These are phyloP conservation scores for Xylariales sp. DNA, from an alignment of 2,329 filamentous ascomycete genomes.

Conservation along the genomic window DNA sequence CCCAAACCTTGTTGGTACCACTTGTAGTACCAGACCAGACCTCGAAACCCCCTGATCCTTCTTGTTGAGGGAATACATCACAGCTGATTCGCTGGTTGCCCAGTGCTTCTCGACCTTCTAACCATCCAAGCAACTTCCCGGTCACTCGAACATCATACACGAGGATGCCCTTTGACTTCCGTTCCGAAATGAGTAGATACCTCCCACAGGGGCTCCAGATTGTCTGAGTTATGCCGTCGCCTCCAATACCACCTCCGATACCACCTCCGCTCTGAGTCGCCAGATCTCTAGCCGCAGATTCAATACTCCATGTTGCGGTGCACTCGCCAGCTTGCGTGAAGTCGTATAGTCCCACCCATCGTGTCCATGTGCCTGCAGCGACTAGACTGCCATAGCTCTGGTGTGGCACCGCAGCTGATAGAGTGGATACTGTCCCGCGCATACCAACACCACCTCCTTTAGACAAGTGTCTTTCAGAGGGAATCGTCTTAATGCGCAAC, in stretches of 20 bases:
- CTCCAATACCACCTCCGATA: constrained; percentile 52
- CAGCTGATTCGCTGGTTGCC: constrained; percentile 54
- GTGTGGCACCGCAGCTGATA: constrained; percentile 41
- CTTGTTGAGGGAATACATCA: constrained; percentile 45
- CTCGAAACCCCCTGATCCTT: constrained; percentile 43
- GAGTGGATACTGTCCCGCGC: constrained; percentile 55
- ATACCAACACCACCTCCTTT: constrained; percentile 61
- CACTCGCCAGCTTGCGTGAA: constrained; percentile 48
- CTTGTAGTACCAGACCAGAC: constrained; percentile 56
- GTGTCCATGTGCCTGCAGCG: constrained; percentile 60
- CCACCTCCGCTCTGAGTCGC: constrained; percentile 14
- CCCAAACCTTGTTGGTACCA: constrained; percentile 55
- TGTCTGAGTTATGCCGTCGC: constrained; percentile 59
- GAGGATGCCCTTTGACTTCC: constrained; percentile 48
- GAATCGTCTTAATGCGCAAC: constrained; percentile 54
- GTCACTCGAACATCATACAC: constrained; percentile 61
- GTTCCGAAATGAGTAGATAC: constrained; percentile 59
- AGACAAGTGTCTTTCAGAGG: constrained; percentile 52
- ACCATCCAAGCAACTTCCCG: constrained; percentile 49
- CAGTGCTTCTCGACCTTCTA: constrained; percentile 43
- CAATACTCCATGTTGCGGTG: constrained; percentile 56
- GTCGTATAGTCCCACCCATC: constrained; percentile 60
- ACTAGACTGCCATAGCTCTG: constrained; percentile 36
- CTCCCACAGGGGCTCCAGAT: constrained; percentile 59
- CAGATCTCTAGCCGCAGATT: constrained; percentile 39